Percentiles rank a stretch among this genome's conserved stretches.
Conservation (phyloP, 345 rosid genomes). For the Theobroma cacao region DNA sequence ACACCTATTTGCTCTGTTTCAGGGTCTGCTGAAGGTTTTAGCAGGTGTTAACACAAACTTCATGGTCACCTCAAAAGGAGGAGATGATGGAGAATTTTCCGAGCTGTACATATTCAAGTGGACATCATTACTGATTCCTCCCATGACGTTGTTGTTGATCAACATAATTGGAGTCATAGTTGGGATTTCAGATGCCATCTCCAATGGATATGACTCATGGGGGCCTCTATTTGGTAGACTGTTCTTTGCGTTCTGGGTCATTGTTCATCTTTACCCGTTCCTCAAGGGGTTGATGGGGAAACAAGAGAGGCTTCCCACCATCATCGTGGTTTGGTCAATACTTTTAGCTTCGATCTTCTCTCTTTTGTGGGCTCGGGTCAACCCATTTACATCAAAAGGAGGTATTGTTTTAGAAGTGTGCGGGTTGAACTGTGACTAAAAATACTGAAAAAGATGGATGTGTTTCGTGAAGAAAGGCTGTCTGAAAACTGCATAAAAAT, state of each 20-base stretch:
- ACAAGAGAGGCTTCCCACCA: slow-evolving; percentile 60
- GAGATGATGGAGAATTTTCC: slow-evolving; percentile 59
- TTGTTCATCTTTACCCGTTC: slow-evolving; percentile 64
- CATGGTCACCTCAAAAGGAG: slow-evolving; percentile 64
- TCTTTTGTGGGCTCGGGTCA: slow-evolving; percentile 63
- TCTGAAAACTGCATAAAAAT: slow-evolving; percentile 10
- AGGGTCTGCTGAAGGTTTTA: slow-evolving; percentile 70
- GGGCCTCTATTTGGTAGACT: slow-evolving; percentile 64
- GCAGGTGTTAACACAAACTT: slow-evolving; percentile 66
- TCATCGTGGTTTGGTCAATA: slow-evolving; percentile 61
- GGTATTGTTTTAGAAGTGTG: slow-evolving; percentile 52
- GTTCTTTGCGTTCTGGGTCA: slow-evolving; percentile 64
- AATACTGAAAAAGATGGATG: background rate
- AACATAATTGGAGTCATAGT: slow-evolving; percentile 58
- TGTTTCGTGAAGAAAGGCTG: slow-evolving; percentile 8
- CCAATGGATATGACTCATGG: slow-evolving; percentile 67
- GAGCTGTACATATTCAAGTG: slow-evolving; percentile 67
- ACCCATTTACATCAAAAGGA: slow-evolving; percentile 46
- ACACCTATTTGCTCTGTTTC: slow-evolving; percentile 64
- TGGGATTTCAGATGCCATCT: slow-evolving; percentile 61
- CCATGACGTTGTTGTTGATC: slow-evolving; percentile 49
- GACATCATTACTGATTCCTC: slow-evolving; percentile 62
- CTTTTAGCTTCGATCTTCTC: slow-evolving; percentile 59
- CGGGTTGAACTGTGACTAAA: slow-evolving; percentile 48
- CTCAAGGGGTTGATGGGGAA: slow-evolving; percentile 60